These are phyloP conservation scores for Golubevia sp. DNA, from an alignment of 1,284 basidiomycete genomes.

Conservation along the genomic window DNA sequence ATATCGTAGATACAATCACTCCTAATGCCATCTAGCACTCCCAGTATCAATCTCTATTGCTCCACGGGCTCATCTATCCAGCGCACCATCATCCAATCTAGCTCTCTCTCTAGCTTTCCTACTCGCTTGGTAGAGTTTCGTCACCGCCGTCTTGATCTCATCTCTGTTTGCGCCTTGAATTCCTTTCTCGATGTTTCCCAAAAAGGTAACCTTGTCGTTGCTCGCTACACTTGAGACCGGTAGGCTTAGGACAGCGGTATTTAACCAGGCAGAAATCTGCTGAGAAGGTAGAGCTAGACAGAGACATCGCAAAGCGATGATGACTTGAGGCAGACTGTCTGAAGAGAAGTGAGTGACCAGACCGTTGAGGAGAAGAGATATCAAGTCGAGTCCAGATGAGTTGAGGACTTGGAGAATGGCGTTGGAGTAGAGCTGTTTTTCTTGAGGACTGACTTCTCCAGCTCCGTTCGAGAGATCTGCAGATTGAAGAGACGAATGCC, in stretches of 20 bases:
- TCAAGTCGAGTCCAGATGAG: slow-evolving; percentile 39
- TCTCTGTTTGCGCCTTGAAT: slow-evolving; percentile 9
- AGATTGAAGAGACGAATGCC: slow-evolving; percentile 32
- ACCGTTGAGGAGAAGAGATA: slow-evolving; percentile 34
- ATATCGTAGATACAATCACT: no score
- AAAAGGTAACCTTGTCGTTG: slow-evolving; percentile 22
- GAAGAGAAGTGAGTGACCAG: slow-evolving; percentile 41
- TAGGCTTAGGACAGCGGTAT: slow-evolving; percentile 32
- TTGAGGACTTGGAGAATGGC: slow-evolving; percentile 29
- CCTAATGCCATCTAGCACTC: no score
- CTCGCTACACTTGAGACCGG: slow-evolving; percentile 21
- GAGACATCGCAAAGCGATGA: slow-evolving; percentile 36
- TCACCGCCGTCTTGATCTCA: not conserved
- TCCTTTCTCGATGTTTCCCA: slow-evolving; percentile 12
- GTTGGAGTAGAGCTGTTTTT: slow-evolving; percentile 22
- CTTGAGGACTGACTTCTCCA: slow-evolving; percentile 18
- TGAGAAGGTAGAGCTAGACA: slow-evolving; percentile 21
- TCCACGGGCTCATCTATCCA: no score
- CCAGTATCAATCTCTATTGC: no score
- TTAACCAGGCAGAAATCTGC: slow-evolving; percentile 33
- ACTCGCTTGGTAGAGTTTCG: not conserved
- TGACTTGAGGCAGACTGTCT: slow-evolving; percentile 39
- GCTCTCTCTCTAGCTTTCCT: slow-evolving; percentile 5
- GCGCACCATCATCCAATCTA: slow-evolving; percentile 3
- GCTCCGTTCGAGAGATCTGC: not conserved